Conservation (phyloP, 345 rosid genomes). For the Fremontodendron californicum region DNA sequence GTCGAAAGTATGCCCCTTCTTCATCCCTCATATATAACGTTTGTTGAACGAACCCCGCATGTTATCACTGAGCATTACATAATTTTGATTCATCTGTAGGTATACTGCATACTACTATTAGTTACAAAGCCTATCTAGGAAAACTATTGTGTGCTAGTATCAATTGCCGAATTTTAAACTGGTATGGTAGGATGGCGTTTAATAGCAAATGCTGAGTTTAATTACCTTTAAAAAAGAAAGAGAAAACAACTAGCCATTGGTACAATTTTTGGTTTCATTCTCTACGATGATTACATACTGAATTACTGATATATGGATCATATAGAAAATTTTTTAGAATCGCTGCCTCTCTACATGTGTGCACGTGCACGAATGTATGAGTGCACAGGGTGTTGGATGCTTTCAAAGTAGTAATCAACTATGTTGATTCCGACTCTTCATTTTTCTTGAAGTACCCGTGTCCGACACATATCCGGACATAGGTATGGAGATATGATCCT, state of each 20-base stretch:
- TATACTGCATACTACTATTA: background rate
- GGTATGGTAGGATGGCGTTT: background rate
- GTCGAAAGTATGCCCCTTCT: constrained; percentile 54
- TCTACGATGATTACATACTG: background rate
- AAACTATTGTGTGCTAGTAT: background rate
- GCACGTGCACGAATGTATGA: background rate
- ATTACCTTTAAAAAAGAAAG: background rate
- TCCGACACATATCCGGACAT: too few relatives aligned
- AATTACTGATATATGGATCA: background rate
- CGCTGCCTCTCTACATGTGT: background rate
- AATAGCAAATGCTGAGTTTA: background rate
- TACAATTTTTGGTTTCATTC: background rate
- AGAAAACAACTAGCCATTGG: background rate
- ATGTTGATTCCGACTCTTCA: too few relatives aligned
- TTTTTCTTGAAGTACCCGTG: too few relatives aligned
- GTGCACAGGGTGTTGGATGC: background rate
- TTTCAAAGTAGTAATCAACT: background rate
- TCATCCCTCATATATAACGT: background rate
- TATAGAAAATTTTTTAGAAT: background rate
- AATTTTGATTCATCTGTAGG: background rate
- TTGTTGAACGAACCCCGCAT: background rate
- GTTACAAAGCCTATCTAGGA: background rate
- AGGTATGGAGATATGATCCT: too few relatives aligned
- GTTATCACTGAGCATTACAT: background rate
- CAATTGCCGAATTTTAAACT: background rate